Percentiles rank a stretch among this genome's conserved stretches.
phyloP scores from a whole-genome alignment of 192 early-diverging fungal species.

The Rhizophagus sp. region DNA sequence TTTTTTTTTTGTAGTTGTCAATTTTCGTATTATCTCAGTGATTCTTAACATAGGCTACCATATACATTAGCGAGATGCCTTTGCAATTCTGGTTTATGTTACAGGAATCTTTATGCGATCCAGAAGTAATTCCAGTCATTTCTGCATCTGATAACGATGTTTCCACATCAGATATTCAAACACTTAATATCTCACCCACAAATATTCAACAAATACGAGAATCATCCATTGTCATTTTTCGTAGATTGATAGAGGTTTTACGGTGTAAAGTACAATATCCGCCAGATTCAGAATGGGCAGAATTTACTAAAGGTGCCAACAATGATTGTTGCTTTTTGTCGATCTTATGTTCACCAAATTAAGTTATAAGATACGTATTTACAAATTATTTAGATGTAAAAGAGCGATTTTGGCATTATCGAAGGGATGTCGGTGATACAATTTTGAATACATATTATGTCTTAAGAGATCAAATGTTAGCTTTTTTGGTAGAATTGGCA shows the following conservation, averaged over 20 bases:
- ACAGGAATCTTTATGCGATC: constrained; percentile 68
- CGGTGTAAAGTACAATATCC: constrained; percentile 62
- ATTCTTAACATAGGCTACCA: neutral
- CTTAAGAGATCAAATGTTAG: constrained; percentile 57
- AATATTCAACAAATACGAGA: constrained; percentile 37
- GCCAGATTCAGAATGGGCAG: constrained; percentile 47
- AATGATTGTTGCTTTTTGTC: neutral
- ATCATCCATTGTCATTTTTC: constrained; percentile 50
- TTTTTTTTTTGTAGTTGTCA: neutral
- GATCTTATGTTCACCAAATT: neutral
- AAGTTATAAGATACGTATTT: neutral
- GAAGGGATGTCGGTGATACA: constrained; percentile 75
- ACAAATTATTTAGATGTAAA: constrained; percentile 41
- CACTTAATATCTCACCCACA: constrained; percentile 23
- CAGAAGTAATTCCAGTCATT: constrained; percentile 36
- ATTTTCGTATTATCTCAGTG: too few species aligned
- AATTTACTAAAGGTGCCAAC: constrained; percentile 54
- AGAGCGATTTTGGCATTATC: constrained; percentile 61
- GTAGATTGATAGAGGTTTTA: constrained; percentile 53
- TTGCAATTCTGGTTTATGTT: constrained; percentile 74
- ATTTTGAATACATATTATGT: constrained; percentile 70
- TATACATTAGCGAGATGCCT: constrained; percentile 60
- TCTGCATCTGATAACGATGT: constrained; percentile 35
- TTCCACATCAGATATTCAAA: neutral
- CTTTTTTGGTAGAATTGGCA: constrained; percentile 41